Evolutionary conservation across 169 alveolate species (phyloP), one percentile per base, ranked within the genome.

Genomic region (Plasmodium malariae): DNA sequence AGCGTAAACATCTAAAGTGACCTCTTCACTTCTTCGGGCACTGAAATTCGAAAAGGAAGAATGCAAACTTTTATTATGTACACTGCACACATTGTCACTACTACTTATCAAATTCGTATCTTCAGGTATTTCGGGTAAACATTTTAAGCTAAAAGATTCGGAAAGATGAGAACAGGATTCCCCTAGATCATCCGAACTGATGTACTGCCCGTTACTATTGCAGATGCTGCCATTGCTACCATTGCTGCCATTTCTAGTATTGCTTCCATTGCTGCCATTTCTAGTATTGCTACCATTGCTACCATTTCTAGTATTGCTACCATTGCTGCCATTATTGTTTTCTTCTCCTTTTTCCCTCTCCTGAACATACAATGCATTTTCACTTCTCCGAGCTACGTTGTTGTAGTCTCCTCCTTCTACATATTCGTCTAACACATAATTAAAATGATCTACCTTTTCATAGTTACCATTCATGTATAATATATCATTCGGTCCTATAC

Each of bases 41-140:
- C 19, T 55, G 0, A 55, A 3, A 32, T 62, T 62, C 4, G 48
- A 62, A 55, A 11, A 55, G 12, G 40, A 12, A 5, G 49, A n/a
- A 28, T 14, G 19, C 0, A 32, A 14, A 62, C 48, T 26, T 21
- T 68, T 45, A 17, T 28, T 62, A 43, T 68, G 11, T 21, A 68
- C 9, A 21, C 45, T 68, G n/a, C 3, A 11, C 21, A 68, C n/a
- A 68, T 24, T 40, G n/a, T 68, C 86, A 36, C 51, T 54, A 71
- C 55, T 51, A 32, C 68, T 30, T 51, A 71, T 71, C 21, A 51
- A 48, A 32, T 51, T 54, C 0, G 19, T 28, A 49, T 71, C 55
- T 36, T 71, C 55, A 1, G 86, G 86, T 24, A 71, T 71, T 28
- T 14, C 40, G 9, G 86, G 86, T 71, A 71, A 34, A 12, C 34